Evolutionary conservation across 345 rosid species (phyloP), one percentile per base, ranked within the genome.

Genomic region (Sapria himalayana): DNA sequence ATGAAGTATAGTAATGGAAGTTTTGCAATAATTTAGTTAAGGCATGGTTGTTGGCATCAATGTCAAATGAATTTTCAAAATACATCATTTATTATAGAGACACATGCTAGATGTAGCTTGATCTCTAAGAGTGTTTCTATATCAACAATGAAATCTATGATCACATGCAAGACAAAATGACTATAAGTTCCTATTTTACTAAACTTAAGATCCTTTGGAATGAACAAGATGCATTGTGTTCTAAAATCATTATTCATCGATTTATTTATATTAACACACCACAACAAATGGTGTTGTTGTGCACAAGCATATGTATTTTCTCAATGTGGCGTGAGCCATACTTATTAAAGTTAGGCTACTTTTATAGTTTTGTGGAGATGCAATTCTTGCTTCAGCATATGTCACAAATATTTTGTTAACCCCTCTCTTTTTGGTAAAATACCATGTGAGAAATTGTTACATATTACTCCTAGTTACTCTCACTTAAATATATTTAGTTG

Each of bases 231-330:
- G n/a, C n/a, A n/a, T n/a, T n/a, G n/a, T n/a, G n/a, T n/a, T n/a
- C n/a, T n/a, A 37, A 41, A 6, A 12, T 9, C 15, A 24, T 41
- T 22, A 14, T 41, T 23, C 29, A 41, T 34, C 45, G 25, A 24
- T 22, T 10, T 22, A 24, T 16, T 41, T 41, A 19, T 22, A 19
- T 41, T 41, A 1, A 41, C 20, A 41, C 45, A 6, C 45, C 3
- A 4, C 15, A 41, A 23, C 16, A 41, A 41, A 41, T 24, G 29
- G 45, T 0, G 11, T 41, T 1, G 33, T 23, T 10, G 45, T 22
- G 17, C 18, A 14, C 8, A 41, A 41, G 25, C 29, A 14, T 34
- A 24, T 29, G 25, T 19, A 41, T 17, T 41, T 41, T 7, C 10
- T 41, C 13, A 24, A 41, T 19, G 25, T 41, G 18, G 31, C 19